Evolutionary conservation across 352 stramenopile genomes (phyloP), one percentile per base, ranked within the genome.

Genomic region (Phytopythium helicoides): DNA sequence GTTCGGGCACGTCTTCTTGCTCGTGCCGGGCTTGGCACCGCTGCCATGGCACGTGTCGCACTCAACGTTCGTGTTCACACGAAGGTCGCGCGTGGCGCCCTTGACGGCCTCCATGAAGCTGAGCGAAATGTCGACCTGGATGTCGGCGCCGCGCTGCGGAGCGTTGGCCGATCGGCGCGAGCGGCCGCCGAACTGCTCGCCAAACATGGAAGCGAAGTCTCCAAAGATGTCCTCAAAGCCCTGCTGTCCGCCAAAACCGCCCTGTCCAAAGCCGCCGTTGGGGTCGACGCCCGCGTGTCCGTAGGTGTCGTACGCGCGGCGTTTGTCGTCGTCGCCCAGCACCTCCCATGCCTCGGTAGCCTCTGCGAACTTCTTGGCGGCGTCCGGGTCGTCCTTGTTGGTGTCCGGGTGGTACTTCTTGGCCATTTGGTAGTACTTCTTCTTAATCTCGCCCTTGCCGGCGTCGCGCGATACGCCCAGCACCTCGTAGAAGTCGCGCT

Each of bases 361-460:
- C 52, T 98, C 90, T 1, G 86, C 77, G 63, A 98, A 98, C 73
- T 97, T 98, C 53, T 97, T 87, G 34, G 83, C 74, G 1, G 92
- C 86, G 45, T 96, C 57, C 39, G 85, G 85, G 52, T 97, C 88
- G 42, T 89, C 80, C 63, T 98, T 98, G 75, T 99, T 99, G 39
- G 96, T 97, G 64, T 99, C 97, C 8, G 97, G 97, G 65, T 99
- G 97, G 75, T 97, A 98, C 74, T 98, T 95, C 71, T 97, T 98
- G 34, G 94, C 96, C 39, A 98, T 61, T 57, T 98, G 88, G 66
- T 98, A 98, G 73, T 97, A 98, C 62, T 97, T 97, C 74, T 98
- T 98, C 81, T 99, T 99, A 65, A 99, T 98, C 46, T 97, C 90
- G 52, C 75, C 93, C 76, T 98, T 98, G 58, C 87, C 79, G 6